Base-by-base conservation (phyloP, 2,329 filamentous ascomycete genomes). In the Fusarium oligoseptatum region DNA sequence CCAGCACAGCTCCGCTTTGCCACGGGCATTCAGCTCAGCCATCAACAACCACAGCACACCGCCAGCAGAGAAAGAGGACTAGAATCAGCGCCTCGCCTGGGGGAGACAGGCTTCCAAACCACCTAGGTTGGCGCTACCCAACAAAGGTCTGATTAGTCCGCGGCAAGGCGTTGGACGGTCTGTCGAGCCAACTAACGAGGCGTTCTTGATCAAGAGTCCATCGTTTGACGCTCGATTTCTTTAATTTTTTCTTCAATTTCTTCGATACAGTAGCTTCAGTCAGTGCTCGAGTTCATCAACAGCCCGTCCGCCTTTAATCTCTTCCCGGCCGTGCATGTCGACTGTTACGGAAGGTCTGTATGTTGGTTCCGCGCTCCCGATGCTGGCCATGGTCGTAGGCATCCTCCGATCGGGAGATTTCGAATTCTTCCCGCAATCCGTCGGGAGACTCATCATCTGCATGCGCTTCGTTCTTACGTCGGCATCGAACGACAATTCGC, bases 181-280 rank as follows among this genome's bases (percentile, higher is more conserved):
- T 34, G 34, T 11, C 15, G 27, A 64, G 11, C 55, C 34, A 36
- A 24, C 55, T 34, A n/a, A 17, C n/a, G 52, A 57, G 41, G 60
- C 52, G 57, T 72, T 65, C 27, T 60, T 11, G 67, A 74, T 62
- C 55, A 64, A 41, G 48, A 64, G 27, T 48, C 60, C 36, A 60
- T 63, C 50, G 34, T 70, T 61, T 71, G 64, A 72, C 64, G 39
- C 60, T 66, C 64, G 27, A 66, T 66, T 57, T 52, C 48, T 52
- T 52, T 27, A 27, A 27, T 50, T n/a, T 52, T 52, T 29, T 29
- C 17, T 50, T 74, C 72, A 74, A 74, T 74, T 48, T 74, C 65
- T 67, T 66, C 65, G 72, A 75, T 32, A 72, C 72, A 72, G 64
- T 74, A 70, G 68, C 43, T 34, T 57, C 62, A 50, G 62, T 60